Evolutionary conservation across 78 protist genomes (phyloP).

Genomic region (Monocercomonoides exilis): DNA sequence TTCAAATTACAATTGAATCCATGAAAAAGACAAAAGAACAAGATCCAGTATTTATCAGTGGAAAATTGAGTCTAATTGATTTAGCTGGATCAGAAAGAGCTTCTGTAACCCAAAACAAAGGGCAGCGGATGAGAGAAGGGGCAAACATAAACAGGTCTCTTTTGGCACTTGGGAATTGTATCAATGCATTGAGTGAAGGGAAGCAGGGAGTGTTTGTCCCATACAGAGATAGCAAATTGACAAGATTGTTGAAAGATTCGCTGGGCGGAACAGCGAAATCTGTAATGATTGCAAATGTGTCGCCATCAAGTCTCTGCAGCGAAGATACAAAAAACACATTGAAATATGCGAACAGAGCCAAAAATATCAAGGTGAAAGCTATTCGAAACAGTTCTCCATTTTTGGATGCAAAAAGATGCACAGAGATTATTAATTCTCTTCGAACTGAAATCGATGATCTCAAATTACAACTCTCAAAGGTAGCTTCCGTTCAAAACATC

Average conservation of each 20-base stretch:
- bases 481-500: no score
- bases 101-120: conserved; percentile 57
- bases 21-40: no score
- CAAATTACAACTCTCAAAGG: no score
- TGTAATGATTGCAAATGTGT: conserved; percentile 64
- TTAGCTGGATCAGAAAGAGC: conserved; percentile 90
- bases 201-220: conserved; percentile 53
- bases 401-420: no score
- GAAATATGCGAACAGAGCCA: conserved; percentile 61
- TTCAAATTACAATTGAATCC: conserved; percentile 40
- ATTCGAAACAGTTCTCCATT: no score
- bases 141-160: conserved; percentile 86
- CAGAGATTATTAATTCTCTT: no score
- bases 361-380: conserved; percentile 47
- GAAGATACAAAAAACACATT: conserved; percentile 71
- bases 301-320: conserved; percentile 33
- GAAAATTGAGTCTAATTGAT: conserved; percentile 68
- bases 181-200: conserved; percentile 66
- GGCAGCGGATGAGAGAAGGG: conserved; percentile 69
- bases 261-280: conserved; percentile 70
- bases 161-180: conserved; percentile 86
- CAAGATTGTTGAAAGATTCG: conserved; percentile 82
- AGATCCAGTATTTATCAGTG: not conserved
- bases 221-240: conserved; percentile 90
- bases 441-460: no score